Percentiles rank a stretch among this genome's conserved stretches.
These are phyloP conservation scores for Hypoxylon fuscum DNA, from an alignment of 495 filamentous ascomycete genomes.

Conservation along the genomic window DNA sequence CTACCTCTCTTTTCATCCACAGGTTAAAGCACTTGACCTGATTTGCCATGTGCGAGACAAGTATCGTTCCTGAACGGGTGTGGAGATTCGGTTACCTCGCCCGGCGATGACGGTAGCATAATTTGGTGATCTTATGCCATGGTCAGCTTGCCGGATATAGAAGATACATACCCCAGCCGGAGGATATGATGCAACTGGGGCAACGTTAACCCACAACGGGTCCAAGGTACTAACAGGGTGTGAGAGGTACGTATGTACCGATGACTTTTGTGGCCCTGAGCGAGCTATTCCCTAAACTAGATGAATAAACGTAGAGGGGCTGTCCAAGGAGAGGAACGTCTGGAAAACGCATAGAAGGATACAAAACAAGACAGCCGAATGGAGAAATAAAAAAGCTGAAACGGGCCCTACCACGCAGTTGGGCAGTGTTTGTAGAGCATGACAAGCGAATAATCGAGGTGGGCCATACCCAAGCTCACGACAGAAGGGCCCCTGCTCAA, in stretches of 20 bases:
- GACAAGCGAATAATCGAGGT: constrained; percentile 54
- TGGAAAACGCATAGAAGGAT: constrained; percentile 57
- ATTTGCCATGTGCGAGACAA: constrained; percentile 60
- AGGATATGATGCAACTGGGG: constrained; percentile 60
- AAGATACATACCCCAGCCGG: constrained; percentile 55
- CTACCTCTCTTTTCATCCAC: constrained; percentile 53
- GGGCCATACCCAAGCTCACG: constrained; percentile 45
- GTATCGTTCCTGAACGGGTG: constrained; percentile 59
- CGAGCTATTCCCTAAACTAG: constrained; percentile 52
- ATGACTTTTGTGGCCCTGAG: constrained; percentile 44
- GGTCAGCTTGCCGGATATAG: constrained; percentile 61
- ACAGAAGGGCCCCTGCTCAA: constrained; percentile 45
- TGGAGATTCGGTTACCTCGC: constrained; percentile 54
- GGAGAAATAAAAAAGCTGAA: constrained; percentile 58
- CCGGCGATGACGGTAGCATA: constrained; percentile 63
- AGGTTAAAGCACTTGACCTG: constrained; percentile 56
- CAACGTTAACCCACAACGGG: constrained; percentile 51
- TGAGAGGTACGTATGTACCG: constrained; percentile 39
- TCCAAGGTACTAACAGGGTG: constrained; percentile 48
- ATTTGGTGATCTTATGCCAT: constrained; percentile 67
- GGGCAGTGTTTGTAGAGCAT: constrained; percentile 54
- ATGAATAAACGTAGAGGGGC: constrained; percentile 40
- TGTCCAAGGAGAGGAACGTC: constrained; percentile 47
- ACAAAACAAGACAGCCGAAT: constrained; percentile 55
- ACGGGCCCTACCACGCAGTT: constrained; percentile 58